Evolutionary conservation across 2,329 filamentous ascomycete genomes (phyloP).

Genomic region (Stromatinia cepivora): DNA sequence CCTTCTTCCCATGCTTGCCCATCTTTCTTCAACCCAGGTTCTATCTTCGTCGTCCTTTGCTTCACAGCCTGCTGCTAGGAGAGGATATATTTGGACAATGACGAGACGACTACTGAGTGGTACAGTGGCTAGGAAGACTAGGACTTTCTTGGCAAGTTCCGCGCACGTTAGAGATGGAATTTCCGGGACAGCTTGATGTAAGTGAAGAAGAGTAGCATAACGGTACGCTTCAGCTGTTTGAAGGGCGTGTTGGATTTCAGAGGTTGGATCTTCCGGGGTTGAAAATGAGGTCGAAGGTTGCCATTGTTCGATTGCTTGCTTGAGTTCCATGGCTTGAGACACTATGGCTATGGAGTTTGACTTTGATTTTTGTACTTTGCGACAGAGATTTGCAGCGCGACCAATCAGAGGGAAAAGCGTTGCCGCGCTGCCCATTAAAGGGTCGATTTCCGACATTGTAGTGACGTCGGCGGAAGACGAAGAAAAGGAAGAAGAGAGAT

Average conservation of each 20-base stretch:
- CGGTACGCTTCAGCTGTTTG: slow-evolving; percentile 68
- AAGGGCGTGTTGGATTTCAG: slow-evolving; percentile 61
- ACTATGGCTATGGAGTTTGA: slow-evolving; percentile 61
- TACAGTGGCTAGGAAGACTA: slow-evolving; percentile 63
- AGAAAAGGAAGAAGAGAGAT: slow-evolving; percentile 4
- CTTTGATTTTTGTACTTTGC: slow-evolving; percentile 54
- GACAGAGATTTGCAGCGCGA: slow-evolving; percentile 64
- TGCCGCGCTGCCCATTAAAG: slow-evolving; percentile 67
- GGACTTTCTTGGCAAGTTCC: slow-evolving; percentile 60
- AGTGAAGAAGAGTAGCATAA: slow-evolving; percentile 64
- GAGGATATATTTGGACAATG: slow-evolving; percentile 69
- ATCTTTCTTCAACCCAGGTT: slow-evolving; percentile 63
- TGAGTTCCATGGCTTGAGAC: slow-evolving; percentile 61
- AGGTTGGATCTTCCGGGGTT: slow-evolving; percentile 62
- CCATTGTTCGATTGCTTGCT: slow-evolving; percentile 61
- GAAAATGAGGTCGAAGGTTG: slow-evolving; percentile 52
- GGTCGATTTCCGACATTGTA: slow-evolving; percentile 56
- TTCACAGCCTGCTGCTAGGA: slow-evolving; percentile 67
- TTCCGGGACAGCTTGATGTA: slow-evolving; percentile 68
- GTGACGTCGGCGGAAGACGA: slow-evolving; percentile 44
- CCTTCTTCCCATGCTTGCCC: slow-evolving; percentile 59
- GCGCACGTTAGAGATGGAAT: slow-evolving; percentile 59
- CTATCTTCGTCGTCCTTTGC: slow-evolving; percentile 59
- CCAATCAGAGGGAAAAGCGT: slow-evolving; percentile 70
- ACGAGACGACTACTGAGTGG: slow-evolving; percentile 61